These are phyloP conservation scores for Mycena galericulata DNA, from an alignment of 768 basidiomycete genomes.

Conservation along the genomic window DNA sequence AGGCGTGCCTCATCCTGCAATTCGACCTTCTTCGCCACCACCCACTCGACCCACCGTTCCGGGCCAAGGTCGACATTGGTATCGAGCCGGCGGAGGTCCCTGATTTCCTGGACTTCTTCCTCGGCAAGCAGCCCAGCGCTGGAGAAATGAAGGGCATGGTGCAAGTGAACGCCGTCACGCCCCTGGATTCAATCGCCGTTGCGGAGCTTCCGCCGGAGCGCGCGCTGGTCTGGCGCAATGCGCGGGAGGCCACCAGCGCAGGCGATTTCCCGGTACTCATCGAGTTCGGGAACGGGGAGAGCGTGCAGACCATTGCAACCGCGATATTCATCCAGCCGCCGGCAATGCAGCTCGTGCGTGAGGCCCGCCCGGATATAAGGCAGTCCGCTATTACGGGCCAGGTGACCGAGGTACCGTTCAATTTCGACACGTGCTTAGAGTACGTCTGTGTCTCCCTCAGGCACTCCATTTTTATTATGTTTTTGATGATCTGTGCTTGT, in stretches of 20 bases:
- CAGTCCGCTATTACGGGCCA: conserved; percentile 18
- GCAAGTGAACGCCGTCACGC: conserved; percentile 14
- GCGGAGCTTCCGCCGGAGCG: conserved; percentile 11
- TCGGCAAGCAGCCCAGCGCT: neutral
- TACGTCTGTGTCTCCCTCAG: neutral
- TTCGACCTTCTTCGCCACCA: conserved; percentile 13
- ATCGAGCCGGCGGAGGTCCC: conserved; percentile 18
- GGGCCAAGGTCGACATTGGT: conserved; percentile 21
- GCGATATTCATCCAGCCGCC: neutral
- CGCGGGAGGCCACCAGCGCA: neutral
- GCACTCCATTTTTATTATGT: neutral
- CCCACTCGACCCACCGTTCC: conserved; percentile 15
- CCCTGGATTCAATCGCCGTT: neutral
- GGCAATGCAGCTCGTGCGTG: neutral
- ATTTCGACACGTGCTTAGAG: conserved; percentile 23
- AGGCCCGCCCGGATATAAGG: conserved; percentile 2
- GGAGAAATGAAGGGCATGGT: conserved; percentile 7
- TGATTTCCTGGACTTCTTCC: conserved; percentile 8
- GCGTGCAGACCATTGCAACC: neutral
- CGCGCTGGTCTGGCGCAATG: conserved; percentile 4
- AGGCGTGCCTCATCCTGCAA: conserved; percentile 9
- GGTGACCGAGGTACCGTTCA: neutral
- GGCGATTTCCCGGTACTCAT: neutral
- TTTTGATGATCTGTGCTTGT: too few species aligned
- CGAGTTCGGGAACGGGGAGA: conserved; percentile 21